Conservation (phyloP, 1,284 basidiomycete species). For the Ustanciosporium gigantosporum region DNA sequence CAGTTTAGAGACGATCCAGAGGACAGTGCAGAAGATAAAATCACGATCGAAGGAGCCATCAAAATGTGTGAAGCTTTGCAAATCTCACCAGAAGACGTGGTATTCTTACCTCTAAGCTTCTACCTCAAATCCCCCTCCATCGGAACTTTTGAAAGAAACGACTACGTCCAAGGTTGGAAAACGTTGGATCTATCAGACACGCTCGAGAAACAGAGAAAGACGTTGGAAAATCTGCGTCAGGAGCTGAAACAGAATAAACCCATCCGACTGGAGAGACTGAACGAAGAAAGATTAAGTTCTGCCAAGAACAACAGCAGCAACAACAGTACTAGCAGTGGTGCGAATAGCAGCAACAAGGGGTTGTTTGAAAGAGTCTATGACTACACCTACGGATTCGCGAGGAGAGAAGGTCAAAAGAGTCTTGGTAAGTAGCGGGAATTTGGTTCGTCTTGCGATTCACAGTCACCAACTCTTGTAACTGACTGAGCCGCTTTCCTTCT, state of each 20-base stretch:
- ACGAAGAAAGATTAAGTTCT: conserved; percentile 33
- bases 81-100: conserved; percentile 52
- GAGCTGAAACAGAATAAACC: conserved; percentile 44
- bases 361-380: conserved; percentile 82
- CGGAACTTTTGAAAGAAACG: conserved; percentile 47
- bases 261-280: conserved; percentile 26
- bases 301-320: no score
- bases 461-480: no score
- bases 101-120: conserved; percentile 55
- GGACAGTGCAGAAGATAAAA: conserved; percentile 20
- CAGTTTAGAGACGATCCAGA: conserved; percentile 62
- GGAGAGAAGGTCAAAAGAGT: conserved; percentile 70
- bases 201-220: conserved; percentile 43
- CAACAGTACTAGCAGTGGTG: neutral
- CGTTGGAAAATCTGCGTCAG: conserved; percentile 35
- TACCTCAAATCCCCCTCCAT: conserved; percentile 52
- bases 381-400: conserved; percentile 84
- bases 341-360: conserved; percentile 14
- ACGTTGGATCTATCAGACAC: conserved; percentile 43
- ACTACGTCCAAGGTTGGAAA: conserved; percentile 54
- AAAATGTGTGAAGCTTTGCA: conserved; percentile 49
- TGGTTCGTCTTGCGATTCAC: no score
- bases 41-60: conserved; percentile 54
- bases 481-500: no score
- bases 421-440: conserved; percentile 61